These are phyloP conservation scores for Cephalotrichum gorgonifer DNA, from an alignment of 2,329 filamentous ascomycete genomes.

Conservation along the genomic window DNA sequence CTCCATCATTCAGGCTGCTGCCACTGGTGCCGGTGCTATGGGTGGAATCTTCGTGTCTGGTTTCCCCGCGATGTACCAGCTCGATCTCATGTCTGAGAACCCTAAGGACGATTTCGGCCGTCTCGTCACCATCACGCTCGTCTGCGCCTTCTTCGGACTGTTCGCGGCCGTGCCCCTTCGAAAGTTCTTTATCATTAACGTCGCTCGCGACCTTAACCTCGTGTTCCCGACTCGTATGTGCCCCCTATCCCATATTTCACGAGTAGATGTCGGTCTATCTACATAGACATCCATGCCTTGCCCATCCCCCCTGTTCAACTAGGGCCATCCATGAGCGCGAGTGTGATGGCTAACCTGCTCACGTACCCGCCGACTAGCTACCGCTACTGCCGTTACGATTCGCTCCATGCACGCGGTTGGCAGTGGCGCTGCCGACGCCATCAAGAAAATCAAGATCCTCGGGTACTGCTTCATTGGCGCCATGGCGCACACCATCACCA, in stretches of 20 bases:
- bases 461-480: slow-evolving; percentile 37
- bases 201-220: slow-evolving; percentile 47
- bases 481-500: slow-evolving; percentile 41
- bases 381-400: slow-evolving; percentile 51
- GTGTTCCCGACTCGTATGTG: slow-evolving; percentile 40
- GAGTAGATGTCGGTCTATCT: no score
- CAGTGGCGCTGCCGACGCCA: slow-evolving; percentile 38
- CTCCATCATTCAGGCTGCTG: slow-evolving; percentile 49
- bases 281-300: no score
- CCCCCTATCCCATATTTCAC: no score
- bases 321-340: background rate
- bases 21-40: slow-evolving; percentile 48
- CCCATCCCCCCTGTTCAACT: no score
- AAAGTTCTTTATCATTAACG: slow-evolving; percentile 59
- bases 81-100: slow-evolving; percentile 35
- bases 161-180: slow-evolving; percentile 53
- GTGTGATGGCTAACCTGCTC: background rate
- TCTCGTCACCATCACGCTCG: slow-evolving; percentile 49
- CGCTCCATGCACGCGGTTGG: slow-evolving; percentile 50
- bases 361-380: slow-evolving; percentile 16
- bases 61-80: slow-evolving; percentile 49
- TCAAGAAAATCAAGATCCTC: slow-evolving; percentile 46
- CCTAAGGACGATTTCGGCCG: slow-evolving; percentile 45
- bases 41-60: slow-evolving; percentile 47
- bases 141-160: slow-evolving; percentile 54